These are phyloP conservation scores for Thalassiosira gravida DNA, from an alignment of 352 stramenopile genomes.

Conservation along the genomic window DNA sequence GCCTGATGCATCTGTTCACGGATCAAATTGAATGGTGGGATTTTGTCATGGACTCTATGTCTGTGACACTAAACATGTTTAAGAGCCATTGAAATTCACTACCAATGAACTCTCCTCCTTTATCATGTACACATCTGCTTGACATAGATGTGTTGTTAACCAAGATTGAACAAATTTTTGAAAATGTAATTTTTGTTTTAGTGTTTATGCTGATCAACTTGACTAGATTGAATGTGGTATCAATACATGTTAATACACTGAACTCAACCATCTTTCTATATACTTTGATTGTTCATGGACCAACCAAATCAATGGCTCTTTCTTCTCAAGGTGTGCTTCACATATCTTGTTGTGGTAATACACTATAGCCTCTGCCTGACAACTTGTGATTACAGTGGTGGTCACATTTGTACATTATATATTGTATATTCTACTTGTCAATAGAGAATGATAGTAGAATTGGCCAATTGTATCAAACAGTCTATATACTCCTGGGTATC, in stretches of 20 bases:
- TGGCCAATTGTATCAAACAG: constrained; percentile 19
- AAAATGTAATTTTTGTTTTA: no score
- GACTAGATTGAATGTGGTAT: constrained; percentile 47
- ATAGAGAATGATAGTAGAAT: constrained; percentile 19
- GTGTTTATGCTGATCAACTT: constrained; percentile 51
- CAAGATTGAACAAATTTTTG: constrained; percentile 43
- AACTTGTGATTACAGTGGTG: no score
- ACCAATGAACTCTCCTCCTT: constrained; percentile 57
- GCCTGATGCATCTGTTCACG: constrained; percentile 16
- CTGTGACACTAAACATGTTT: constrained; percentile 24
- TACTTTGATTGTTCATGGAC: constrained; percentile 25
- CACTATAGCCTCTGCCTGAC: constrained; percentile 10
- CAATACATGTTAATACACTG: constrained; percentile 53
- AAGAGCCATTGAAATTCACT: constrained; percentile 37
- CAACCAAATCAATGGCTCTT: constrained; percentile 55
- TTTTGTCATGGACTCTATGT: constrained; percentile 49
- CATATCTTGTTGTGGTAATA: constrained; percentile 22
- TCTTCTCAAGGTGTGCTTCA: constrained; percentile 36
- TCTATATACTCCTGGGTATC: constrained; percentile 30
- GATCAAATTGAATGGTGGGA: constrained; percentile 50
- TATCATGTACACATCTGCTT: constrained; percentile 30
- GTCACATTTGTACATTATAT: no score
- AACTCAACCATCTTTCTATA: constrained; percentile 17
- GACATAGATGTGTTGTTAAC: constrained; percentile 42
- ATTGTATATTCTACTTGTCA: no score